A percentile compares a stretch with the other conserved stretches of the same genome.
Conservation (phyloP, 345 rosid species). For the Populus davidiana region DNA sequence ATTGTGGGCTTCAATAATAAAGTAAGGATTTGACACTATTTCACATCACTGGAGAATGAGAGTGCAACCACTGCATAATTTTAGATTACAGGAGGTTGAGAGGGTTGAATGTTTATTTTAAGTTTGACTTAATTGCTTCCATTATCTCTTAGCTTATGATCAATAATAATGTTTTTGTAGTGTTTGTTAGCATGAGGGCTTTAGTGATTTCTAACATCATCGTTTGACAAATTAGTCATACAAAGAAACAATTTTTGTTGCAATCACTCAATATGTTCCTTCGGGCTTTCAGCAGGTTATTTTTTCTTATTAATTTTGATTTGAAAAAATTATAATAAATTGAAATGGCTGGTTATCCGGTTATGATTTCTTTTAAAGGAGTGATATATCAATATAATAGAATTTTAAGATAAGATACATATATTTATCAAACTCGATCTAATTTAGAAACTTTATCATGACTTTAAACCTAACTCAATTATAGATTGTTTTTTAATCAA, state of each 20-base stretch:
- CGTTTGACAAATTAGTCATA: not conserved
- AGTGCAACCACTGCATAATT: not conserved
- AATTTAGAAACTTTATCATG: no score
- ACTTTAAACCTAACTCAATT: no score
- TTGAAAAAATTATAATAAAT: not conserved
- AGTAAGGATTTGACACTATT: not conserved
- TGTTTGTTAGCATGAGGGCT: not conserved
- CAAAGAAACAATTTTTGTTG: not conserved
- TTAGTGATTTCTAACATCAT: not conserved
- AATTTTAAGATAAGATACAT: no score
- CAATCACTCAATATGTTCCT: not conserved
- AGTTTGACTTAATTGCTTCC: not conserved
- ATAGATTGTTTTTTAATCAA: fast-evolving
- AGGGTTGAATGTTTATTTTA: not conserved
- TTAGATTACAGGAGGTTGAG: not conserved
- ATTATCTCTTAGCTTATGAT: not conserved
- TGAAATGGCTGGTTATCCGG: not conserved
- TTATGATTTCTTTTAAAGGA: not conserved
- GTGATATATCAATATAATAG: not conserved
- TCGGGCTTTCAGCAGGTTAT: not conserved
- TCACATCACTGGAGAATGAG: not conserved
- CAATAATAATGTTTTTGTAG: not conserved
- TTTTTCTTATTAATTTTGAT: not conserved
- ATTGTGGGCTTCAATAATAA: not conserved
- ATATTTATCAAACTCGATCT: no score